Evolutionary conservation across 1,284 basidiomycete genomes (phyloP).

Genomic region (Cutaneotrichosporon curvatum): DNA sequence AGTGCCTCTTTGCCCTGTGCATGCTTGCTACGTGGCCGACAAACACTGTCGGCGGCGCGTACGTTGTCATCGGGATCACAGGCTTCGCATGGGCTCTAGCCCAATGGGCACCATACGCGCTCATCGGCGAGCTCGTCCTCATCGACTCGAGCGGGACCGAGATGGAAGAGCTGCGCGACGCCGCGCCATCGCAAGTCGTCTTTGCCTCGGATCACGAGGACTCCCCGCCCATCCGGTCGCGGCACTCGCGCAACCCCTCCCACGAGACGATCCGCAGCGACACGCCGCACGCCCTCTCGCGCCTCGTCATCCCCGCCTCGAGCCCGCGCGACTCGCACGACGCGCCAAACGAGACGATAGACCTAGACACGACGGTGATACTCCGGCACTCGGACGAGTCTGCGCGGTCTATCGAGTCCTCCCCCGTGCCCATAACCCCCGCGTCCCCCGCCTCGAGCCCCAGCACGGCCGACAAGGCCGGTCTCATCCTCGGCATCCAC

Average conservation of each 20-base stretch:
- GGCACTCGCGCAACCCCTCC: conserved; percentile 5
- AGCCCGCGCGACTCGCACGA: background rate
- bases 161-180: background rate
- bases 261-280: conserved; percentile 1
- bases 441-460: conserved; percentile 1
- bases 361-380: conserved; percentile 31
- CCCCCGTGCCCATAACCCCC: background rate
- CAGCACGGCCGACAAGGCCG: conserved; percentile 67
- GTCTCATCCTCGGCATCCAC: conserved; percentile 86
- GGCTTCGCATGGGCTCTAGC: conserved; percentile 51
- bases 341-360: background rate
- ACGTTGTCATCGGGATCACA: conserved; percentile 47
- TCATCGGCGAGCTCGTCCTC: conserved; percentile 46
- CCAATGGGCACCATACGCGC: conserved; percentile 39
- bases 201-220: conserved; percentile 7
- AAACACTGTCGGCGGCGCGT: conserved; percentile 44
- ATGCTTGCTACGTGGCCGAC: conserved; percentile 48
- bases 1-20: conserved; percentile 40
- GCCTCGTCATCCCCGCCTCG: background rate
- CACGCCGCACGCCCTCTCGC: background rate
- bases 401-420: background rate
- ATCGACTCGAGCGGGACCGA: conserved; percentile 23
- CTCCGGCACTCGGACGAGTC: conserved; percentile 33
- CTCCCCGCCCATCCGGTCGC: background rate
- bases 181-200: conserved; percentile 3